Conservation (phyloP, 2,329 filamentous ascomycete species). For the Hypoxylon sp. region DNA sequence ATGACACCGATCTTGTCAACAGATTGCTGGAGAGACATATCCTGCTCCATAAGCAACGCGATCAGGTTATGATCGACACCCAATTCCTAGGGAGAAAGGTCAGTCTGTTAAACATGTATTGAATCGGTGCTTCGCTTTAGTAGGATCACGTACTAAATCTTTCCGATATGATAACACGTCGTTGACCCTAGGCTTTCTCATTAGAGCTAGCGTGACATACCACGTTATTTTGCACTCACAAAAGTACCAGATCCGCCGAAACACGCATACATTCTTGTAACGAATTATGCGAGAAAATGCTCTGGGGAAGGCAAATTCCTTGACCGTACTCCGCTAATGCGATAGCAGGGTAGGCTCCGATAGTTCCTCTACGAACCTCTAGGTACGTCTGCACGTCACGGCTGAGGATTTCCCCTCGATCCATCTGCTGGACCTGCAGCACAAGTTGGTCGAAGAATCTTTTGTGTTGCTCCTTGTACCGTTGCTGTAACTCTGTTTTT, state of each 20-base stretch:
- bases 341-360: conserved; percentile 35
- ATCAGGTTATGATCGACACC: conserved; percentile 39
- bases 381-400: conserved; percentile 32
- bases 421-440: conserved; percentile 25
- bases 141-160: conserved; percentile 20
- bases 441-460: conserved; percentile 35
- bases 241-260: conserved; percentile 32
- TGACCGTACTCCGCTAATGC: conserved; percentile 22
- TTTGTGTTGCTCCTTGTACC: conserved; percentile 30
- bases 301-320: conserved; percentile 22
- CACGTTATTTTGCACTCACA: conserved; percentile 21
- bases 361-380: conserved; percentile 31
- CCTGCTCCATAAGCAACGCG: conserved; percentile 22
- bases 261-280: conserved; percentile 37
- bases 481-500: conserved; percentile 35
- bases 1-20: conserved; percentile 32
- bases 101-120: neutral
- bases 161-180: conserved; percentile 32
- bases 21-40: conserved; percentile 30
- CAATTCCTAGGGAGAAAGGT: conserved; percentile 22
- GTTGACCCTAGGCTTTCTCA: conserved; percentile 18
- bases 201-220: neutral
- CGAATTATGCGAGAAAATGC: conserved; percentile 24
- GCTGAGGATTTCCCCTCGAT: conserved; percentile 19
- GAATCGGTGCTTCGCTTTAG: neutral